These are phyloP conservation scores for Plantago ovata DNA, from an alignment of 257 asterid genomes.

Conservation along the genomic window DNA sequence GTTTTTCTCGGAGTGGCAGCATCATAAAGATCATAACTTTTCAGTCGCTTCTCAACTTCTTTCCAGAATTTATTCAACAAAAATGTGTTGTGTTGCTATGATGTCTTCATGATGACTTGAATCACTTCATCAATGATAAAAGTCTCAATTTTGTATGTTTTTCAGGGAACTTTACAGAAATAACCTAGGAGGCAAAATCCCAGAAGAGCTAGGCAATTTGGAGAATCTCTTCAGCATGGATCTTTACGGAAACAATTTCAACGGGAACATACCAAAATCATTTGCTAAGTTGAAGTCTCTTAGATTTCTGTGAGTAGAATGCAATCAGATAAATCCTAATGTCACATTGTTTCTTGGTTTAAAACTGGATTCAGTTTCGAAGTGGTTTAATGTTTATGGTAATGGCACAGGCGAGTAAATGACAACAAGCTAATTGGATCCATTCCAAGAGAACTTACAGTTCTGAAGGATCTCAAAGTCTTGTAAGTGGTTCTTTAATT, in stretches of 20 bases:
- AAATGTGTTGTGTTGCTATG: neutral
- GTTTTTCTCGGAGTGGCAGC: conserved; percentile 6
- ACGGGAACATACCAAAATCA: conserved; percentile 64
- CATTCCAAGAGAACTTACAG: conserved; percentile 82
- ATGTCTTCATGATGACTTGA: neutral
- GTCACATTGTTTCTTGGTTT: neutral
- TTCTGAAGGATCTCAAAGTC: conserved; percentile 60
- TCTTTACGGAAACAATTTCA: conserved; percentile 60
- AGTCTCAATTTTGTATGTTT: conserved; percentile 14
- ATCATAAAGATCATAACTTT: too few species aligned
- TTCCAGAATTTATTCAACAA: neutral
- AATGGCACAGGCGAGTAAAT: conserved; percentile 53
- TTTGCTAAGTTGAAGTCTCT: conserved; percentile 68
- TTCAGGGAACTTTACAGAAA: conserved; percentile 80
- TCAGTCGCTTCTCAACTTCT: neutral
- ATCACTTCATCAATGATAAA: conserved; percentile 17
- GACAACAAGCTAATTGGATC: conserved; percentile 78
- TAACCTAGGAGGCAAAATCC: conserved; percentile 58
- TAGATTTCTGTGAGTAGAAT: conserved; percentile 63
- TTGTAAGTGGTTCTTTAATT: conserved; percentile 46
- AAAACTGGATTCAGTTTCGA: neutral
- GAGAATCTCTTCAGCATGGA: conserved; percentile 76
- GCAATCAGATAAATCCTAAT: neutral
- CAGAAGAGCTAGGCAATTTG: conserved; percentile 69
- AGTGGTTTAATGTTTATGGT: neutral